Percentiles rank a stretch among this genome's conserved stretches.
These are phyloP conservation scores for Cryptosporidium canis DNA, from an alignment of 169 alveolate species.

Conservation along the genomic window DNA sequence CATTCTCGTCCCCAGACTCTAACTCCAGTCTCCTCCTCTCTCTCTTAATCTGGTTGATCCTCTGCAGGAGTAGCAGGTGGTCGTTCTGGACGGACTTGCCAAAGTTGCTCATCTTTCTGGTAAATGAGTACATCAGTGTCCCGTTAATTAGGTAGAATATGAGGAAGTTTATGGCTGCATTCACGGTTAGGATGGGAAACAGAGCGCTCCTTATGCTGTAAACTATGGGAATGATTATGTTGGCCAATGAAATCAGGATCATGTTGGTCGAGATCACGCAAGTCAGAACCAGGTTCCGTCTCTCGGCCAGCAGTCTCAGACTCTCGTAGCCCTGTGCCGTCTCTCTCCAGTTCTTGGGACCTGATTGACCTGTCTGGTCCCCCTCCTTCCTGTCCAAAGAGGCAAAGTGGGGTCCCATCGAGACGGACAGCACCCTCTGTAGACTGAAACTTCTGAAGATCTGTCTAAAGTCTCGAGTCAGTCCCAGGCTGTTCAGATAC, in stretches of 20 bases:
- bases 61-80: background rate
- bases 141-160: slow-evolving; percentile 10
- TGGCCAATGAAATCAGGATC: slow-evolving; percentile 16
- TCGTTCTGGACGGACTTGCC: background rate
- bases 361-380: background rate
- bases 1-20: background rate
- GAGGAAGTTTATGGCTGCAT: background rate
- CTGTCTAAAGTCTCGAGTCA: background rate
- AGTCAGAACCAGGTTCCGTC: background rate
- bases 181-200: background rate
- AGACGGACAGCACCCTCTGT: background rate
- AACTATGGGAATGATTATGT: slow-evolving; percentile 22
- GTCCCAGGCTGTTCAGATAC: slow-evolving; percentile 2
- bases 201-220: background rate
- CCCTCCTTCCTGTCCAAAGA: background rate
- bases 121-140: background rate
- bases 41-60: background rate
- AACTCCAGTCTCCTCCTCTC: background rate
- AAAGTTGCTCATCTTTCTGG: background rate
- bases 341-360: background rate
- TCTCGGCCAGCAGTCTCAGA: background rate
- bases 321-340: background rate
- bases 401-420: background rate
- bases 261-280: background rate
- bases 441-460: background rate